Evolutionary conservation across 1,284 basidiomycete genomes (phyloP).

Genomic region (Cystobasidium sp.): DNA sequence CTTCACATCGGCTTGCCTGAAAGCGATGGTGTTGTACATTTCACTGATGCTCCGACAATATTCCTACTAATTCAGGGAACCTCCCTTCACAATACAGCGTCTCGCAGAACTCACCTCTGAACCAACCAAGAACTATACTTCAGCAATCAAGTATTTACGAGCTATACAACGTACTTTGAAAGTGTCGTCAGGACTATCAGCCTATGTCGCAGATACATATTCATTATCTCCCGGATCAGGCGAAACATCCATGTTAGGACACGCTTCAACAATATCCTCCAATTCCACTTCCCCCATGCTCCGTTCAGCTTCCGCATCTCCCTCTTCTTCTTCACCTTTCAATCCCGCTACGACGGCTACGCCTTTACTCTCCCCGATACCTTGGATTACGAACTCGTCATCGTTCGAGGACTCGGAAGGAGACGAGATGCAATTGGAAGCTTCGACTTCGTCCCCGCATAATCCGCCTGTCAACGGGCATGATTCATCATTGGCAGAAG

Average conservation of each 20-base stretch:
- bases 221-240: constrained; percentile 61
- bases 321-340: constrained; percentile 53
- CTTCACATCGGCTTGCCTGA: neutral
- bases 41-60: neutral
- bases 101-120: constrained; percentile 79
- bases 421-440: constrained; percentile 25
- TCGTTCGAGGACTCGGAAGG: constrained; percentile 34
- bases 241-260: constrained; percentile 50
- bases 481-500: constrained; percentile 39
- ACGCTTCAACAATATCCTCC: constrained; percentile 33
- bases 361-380: constrained; percentile 33
- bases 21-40: too few relatives aligned
- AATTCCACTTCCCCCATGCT: constrained; percentile 25
- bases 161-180: constrained; percentile 83
- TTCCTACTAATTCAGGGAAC: constrained; percentile 2
- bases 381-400: constrained; percentile 50
- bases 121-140: constrained; percentile 74
- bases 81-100: constrained; percentile 91
- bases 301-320: constrained; percentile 53
- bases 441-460: constrained; percentile 34
- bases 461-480: constrained; percentile 33
- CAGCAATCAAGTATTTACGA: constrained; percentile 85
- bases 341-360: constrained; percentile 51
- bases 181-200: constrained; percentile 68
- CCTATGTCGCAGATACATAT: constrained; percentile 68